phyloP scores from a whole-genome alignment of 2,329 filamentous ascomycete species.

The Teratosphaeria nubilosa region DNA sequence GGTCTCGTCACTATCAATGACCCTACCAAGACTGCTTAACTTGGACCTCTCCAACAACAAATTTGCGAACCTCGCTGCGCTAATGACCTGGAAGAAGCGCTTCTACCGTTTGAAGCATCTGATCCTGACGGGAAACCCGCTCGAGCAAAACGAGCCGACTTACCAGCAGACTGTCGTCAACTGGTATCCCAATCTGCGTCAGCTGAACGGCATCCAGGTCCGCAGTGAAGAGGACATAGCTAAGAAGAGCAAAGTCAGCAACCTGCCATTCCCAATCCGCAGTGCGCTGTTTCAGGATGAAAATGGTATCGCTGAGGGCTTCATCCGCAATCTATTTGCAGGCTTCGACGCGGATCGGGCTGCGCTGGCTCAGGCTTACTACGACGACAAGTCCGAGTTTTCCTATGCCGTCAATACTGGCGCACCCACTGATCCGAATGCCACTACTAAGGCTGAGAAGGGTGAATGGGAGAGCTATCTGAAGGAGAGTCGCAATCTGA shows the following conservation, averaged over 20 bases:
- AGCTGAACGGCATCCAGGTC: conserved; percentile 65
- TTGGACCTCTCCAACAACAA: conserved; percentile 82
- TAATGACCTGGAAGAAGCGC: conserved; percentile 69
- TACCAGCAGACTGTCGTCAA: conserved; percentile 60
- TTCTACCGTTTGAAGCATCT: conserved; percentile 74
- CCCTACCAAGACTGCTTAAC: conserved; percentile 77
- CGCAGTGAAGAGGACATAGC: conserved; percentile 62
- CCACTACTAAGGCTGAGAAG: conserved; percentile 27
- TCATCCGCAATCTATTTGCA: conserved; percentile 63
- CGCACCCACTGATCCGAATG: conserved; percentile 38
- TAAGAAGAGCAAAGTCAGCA: conserved; percentile 42
- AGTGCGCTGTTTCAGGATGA: conserved; percentile 65
- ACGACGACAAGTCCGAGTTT: conserved; percentile 66
- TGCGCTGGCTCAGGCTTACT: conserved; percentile 54
- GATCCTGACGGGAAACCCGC: conserved; percentile 66
- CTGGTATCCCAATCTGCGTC: conserved; percentile 74
- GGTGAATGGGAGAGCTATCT: conserved; percentile 66
- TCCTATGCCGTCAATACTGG: conserved; percentile 63
- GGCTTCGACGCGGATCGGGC: conserved; percentile 64
- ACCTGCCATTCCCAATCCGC: conserved; percentile 50
- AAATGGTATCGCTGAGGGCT: conserved; percentile 62
- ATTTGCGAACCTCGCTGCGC: conserved; percentile 54
- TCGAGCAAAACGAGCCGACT: conserved; percentile 39
- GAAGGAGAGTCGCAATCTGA: conserved; percentile 67
- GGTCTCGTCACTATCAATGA: conserved; percentile 65